phyloP scores from a whole-genome alignment of 2,329 filamentous ascomycete genomes.

The Venturia nashicola region DNA sequence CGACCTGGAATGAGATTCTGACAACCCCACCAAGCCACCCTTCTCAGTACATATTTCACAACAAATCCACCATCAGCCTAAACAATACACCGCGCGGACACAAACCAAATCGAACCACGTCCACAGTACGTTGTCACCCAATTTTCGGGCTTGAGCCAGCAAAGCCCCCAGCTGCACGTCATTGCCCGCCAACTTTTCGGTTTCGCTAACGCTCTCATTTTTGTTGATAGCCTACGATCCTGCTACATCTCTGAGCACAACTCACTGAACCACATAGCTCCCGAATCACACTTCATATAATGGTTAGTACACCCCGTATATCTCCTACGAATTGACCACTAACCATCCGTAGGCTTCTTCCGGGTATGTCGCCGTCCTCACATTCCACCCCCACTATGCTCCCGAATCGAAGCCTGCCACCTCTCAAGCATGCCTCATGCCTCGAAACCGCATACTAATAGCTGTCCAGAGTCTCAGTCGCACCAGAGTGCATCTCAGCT shows the following conservation, averaged over 20 bases:
- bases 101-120: neutral
- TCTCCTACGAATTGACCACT: neutral
- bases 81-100: neutral
- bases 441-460: neutral
- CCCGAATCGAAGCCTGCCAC: neutral
- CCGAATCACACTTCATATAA: neutral
- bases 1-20: neutral
- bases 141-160: neutral
- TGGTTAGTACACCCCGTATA: neutral
- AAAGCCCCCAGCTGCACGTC: neutral
- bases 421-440: neutral
- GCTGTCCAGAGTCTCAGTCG: slow-evolving; percentile 51
- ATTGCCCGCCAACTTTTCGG: neutral
- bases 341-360: neutral
- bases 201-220: neutral
- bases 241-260: neutral
- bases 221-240: slow-evolving; percentile 5
- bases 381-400: neutral
- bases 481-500: slow-evolving; percentile 52
- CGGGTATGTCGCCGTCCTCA: slow-evolving; percentile 5
- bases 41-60: neutral
- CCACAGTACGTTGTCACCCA: neutral
- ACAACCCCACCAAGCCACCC: neutral
- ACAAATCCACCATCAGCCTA: neutral
- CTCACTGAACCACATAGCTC: neutral